Conservation (phyloP, 345 rosid species). For the Eucalyptus sp. region DNA sequence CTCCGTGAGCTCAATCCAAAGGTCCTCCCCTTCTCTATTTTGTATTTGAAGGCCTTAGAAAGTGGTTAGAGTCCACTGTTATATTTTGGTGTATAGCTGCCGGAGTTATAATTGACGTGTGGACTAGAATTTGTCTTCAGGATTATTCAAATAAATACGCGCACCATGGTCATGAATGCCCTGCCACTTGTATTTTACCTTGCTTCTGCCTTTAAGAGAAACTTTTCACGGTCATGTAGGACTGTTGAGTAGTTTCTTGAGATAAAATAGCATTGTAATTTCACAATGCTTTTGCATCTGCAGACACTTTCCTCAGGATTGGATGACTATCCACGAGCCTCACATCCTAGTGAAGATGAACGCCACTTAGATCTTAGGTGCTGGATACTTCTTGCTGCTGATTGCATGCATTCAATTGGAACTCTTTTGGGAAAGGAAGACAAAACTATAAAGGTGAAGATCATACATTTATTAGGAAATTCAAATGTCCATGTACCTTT, state of each 20-base stretch:
- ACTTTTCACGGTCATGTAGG: background rate
- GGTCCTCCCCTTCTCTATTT: slow-evolving; percentile 19
- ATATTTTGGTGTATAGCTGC: background rate
- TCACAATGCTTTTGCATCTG: slow-evolving; percentile 9
- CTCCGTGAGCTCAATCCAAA: slow-evolving; percentile 68
- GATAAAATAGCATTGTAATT: background rate
- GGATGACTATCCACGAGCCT: slow-evolving; percentile 95
- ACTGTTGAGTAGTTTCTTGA: background rate
- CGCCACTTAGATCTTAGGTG: slow-evolving; percentile 91
- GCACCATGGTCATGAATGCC: background rate
- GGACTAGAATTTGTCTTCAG: background rate
- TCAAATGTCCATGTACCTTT: background rate
- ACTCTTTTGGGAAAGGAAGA: slow-evolving; percentile 29
- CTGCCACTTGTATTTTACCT: background rate
- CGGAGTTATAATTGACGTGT: background rate
- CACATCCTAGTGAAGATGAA: slow-evolving; percentile 85
- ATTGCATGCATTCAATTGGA: slow-evolving; percentile 64
- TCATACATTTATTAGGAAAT: background rate
- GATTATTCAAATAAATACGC: background rate
- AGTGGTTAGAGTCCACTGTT: background rate
- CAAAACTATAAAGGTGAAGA: slow-evolving; percentile 25
- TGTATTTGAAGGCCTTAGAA: background rate
- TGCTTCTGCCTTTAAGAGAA: background rate
- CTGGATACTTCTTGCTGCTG: slow-evolving; percentile 95
- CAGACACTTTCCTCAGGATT: slow-evolving; percentile 77